Conservation (phyloP, 352 stramenopile species). For the Phytopythium mirpurense region DNA sequence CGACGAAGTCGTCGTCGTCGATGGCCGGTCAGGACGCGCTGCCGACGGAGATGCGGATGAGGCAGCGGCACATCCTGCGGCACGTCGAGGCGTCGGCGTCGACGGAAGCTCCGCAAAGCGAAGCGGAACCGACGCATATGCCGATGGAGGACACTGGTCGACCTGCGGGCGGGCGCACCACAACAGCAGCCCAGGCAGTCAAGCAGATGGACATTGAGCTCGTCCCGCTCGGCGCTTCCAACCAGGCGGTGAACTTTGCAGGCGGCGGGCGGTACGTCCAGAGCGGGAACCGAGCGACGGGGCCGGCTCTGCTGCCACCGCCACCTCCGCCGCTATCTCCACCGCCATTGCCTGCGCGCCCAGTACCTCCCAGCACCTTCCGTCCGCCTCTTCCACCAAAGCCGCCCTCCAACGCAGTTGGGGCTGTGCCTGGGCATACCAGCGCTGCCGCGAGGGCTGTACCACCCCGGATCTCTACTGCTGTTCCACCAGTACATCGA, state of each 20-base stretch:
- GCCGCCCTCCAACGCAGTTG: background rate
- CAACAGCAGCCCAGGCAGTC: constrained; percentile 26
- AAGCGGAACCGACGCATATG: background rate
- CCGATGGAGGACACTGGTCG: background rate
- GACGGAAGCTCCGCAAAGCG: background rate
- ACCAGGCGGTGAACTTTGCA: constrained; percentile 14
- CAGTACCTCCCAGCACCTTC: background rate
- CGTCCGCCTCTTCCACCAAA: background rate
- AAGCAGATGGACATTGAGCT: constrained; percentile 39
- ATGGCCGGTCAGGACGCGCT: background rate
- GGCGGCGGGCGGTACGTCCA: constrained; percentile 65
- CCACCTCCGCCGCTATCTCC: constrained; percentile 7
- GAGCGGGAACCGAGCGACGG: constrained; percentile 42
- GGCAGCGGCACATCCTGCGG: constrained; percentile 6
- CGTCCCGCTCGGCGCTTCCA: constrained; percentile 39
- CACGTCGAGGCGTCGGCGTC: background rate
- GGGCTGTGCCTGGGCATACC: background rate
- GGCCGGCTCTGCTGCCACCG: constrained; percentile 11
- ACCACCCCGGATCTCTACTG: background rate
- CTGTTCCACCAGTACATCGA: background rate
- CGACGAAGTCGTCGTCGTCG: background rate
- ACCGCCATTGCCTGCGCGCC: too few relatives aligned
- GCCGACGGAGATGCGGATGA: constrained; percentile 9
- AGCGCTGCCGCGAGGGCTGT: background rate
- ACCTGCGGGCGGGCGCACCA: background rate